Evolutionary conservation across 2,329 filamentous ascomycete genomes (phyloP).

Genomic region (Pseudofabraea citricarpa): DNA sequence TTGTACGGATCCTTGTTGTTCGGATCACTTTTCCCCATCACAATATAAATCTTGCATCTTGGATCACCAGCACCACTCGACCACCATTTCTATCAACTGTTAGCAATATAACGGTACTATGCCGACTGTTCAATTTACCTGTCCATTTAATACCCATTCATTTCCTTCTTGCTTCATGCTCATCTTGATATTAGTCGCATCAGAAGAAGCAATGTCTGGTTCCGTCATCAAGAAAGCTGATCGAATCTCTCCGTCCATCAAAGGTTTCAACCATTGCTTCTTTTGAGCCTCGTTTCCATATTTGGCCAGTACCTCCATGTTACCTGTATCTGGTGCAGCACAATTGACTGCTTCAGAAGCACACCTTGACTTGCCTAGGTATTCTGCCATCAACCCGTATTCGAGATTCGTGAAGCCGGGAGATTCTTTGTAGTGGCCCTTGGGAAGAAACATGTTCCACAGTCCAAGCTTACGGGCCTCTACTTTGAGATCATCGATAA

Average conservation of each 20-base stretch:
- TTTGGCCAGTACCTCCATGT: constrained; percentile 93
- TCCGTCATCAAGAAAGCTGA: constrained; percentile 95
- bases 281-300: constrained; percentile 86
- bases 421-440: constrained; percentile 91
- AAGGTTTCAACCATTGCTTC: constrained; percentile 72
- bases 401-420: constrained; percentile 94
- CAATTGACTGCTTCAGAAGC: constrained; percentile 89
- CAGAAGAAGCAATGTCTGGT: constrained; percentile 79
- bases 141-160: constrained; percentile 86
- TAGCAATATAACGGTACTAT: constrained; percentile 9
- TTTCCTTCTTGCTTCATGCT: constrained; percentile 78
- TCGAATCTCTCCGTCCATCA: constrained; percentile 80
- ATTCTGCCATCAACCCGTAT: constrained; percentile 97
- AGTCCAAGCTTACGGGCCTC: constrained; percentile 79
- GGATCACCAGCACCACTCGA: constrained; percentile 91
- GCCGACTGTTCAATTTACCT: constrained; percentile 44
- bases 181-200: constrained; percentile 90
- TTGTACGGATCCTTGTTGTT: constrained; percentile 72
- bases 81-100: constrained; percentile 83
- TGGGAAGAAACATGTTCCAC: constrained; percentile 98
- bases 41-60: constrained; percentile 87
- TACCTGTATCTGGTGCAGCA: constrained; percentile 85
- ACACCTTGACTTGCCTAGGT: constrained; percentile 77
- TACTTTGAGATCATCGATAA: constrained; percentile 85
- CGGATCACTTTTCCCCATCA: constrained; percentile 90